Evolutionary conservation across 441 rosid genomes (phyloP).

Genomic region (Croton setiger): DNA sequence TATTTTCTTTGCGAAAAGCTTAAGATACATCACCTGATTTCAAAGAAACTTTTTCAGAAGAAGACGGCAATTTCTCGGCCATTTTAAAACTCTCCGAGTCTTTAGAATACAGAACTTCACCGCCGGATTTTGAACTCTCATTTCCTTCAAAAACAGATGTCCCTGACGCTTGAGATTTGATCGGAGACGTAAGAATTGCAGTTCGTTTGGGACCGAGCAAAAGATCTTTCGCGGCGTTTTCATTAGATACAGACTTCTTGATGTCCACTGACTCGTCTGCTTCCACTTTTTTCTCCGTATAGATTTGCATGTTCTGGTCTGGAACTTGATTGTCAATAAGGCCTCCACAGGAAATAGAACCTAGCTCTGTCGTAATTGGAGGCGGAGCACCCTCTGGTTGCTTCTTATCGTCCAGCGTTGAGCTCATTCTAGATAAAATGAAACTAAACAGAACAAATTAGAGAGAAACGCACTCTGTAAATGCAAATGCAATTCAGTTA

Average conservation of each 20-base stretch:
- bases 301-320: background rate
- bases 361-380: background rate
- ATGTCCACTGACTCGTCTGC: background rate
- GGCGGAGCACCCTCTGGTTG: conserved; percentile 7
- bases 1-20: conserved; percentile 13
- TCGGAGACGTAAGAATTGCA: background rate
- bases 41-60: background rate
- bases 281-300: background rate
- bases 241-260: background rate
- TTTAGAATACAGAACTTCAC: background rate
- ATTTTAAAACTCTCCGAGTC: background rate
- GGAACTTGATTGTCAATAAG: background rate
- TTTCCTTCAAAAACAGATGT: background rate
- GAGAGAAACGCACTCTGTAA: background rate
- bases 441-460: background rate
- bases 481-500: background rate
- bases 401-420: background rate
- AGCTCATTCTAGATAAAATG: conserved; percentile 15
- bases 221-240: background rate
- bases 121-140: conserved; percentile 1
- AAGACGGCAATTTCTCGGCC: background rate
- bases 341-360: background rate
- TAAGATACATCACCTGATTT: conserved; percentile 1
- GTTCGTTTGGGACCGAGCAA: background rate
- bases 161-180: background rate